Base-by-base conservation (phyloP, 805 yeast genomes). In the Saccharomycopsis sp. region DNA sequence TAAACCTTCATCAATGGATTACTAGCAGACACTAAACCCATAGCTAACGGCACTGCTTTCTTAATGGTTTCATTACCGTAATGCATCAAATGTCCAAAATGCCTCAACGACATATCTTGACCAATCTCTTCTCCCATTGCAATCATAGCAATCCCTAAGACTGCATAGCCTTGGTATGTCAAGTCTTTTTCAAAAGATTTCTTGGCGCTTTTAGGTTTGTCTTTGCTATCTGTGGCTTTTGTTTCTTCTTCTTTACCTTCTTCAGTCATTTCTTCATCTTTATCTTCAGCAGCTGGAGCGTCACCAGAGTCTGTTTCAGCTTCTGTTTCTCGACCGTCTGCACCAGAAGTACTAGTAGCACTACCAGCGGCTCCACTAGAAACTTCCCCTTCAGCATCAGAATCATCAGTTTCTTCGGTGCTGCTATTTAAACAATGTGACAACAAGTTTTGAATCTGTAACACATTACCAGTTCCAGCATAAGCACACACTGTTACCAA, bases 111-210 rank as follows among this genome's bases (percentile, higher is more conserved):
- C 98, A 93, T 93, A 55, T 90, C 96, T 64, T 85, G 94, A 27
- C 99, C 98, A 61, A 93, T 85, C 53, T 86, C 95, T 65, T 93
- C 99, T 52, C 99, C 99, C 84, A 93, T 81, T 11, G 96, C 93
- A 56, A 94, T 85, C 52, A 85, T 74, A 0, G 97, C 98, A 53
- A 93, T 75, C 49, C 98, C 98, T 42, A 93, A 72, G 16, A 93
- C 97, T 7, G 97, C 93, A 58, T 85, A 86, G 1, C 94, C 95
- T 57, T 84, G 87, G 60, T 71, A 75, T 35, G 79, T 62, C 52
- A 72, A 75, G 48, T 77, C 85, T 44, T 70, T 76, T 53, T 68
- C 54, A 16, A 38, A 20, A 16, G 11, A 9, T 31, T 31, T 31
- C 35, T 31, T 17, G 20, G 14, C 17, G 35, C 20, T 6, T n/a